Evolutionary conservation across 305 asterid species (phyloP).

Genomic region (Fraxinus dipetala): DNA sequence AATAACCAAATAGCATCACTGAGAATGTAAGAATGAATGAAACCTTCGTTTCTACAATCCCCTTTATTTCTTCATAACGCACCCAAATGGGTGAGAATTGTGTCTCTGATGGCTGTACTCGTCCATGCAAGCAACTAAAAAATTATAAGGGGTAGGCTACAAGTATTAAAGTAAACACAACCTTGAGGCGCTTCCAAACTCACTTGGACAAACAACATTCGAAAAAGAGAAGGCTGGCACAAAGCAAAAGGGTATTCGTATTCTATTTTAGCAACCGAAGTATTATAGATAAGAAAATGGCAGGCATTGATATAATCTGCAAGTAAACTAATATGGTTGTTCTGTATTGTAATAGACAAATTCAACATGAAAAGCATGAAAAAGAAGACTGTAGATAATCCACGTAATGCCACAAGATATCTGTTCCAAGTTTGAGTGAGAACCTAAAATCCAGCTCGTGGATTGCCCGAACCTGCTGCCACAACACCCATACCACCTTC

Average conservation of each 20-base stretch:
- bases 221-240: background rate
- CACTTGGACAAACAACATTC: background rate
- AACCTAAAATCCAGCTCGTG: conserved; percentile 67
- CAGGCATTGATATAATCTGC: background rate
- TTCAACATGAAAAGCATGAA: background rate
- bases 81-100: background rate
- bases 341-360: background rate
- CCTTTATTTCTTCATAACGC: background rate
- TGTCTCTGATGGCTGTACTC: background rate
- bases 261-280: background rate
- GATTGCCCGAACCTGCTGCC: conserved; percentile 86
- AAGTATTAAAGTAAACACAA: conserved; percentile 3
- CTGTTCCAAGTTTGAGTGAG: background rate
- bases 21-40: background rate
- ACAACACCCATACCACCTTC: conserved; percentile 81
- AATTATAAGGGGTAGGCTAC: background rate
- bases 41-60: background rate
- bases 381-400: background rate
- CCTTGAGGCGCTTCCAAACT: background rate
- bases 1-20: background rate
- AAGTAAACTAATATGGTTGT: background rate
- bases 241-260: background rate
- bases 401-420: background rate
- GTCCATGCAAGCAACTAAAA: background rate
- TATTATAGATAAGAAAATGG: background rate